These are phyloP conservation scores for Sporothrix curviconia DNA, from an alignment of 2,329 filamentous ascomycete species.

Conservation along the genomic window DNA sequence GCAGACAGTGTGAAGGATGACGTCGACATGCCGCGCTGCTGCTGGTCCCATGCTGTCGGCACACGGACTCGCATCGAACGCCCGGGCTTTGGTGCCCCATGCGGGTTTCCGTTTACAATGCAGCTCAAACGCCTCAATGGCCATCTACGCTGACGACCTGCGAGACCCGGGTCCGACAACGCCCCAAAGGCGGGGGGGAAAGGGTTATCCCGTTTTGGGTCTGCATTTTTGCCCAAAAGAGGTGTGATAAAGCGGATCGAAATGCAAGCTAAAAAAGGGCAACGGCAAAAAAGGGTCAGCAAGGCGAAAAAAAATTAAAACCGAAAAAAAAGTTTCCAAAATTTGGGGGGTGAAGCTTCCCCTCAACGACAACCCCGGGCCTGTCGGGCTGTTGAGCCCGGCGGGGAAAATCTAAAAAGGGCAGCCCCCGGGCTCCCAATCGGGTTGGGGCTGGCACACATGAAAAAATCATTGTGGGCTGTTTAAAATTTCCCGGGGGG, in stretches of 20 bases:
- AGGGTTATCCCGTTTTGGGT: too few species aligned
- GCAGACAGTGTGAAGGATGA: neutral
- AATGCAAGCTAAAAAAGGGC: constrained; percentile 45
- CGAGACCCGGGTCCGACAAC: constrained; percentile 65
- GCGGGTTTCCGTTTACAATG: constrained; percentile 68
- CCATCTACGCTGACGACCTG: constrained; percentile 68
- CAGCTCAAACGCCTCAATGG: constrained; percentile 68
- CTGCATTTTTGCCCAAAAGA: constrained; percentile 59
- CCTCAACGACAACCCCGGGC: constrained; percentile 67
- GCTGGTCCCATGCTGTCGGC: constrained; percentile 38
- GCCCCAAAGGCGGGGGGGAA: too few species aligned
- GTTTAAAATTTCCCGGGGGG: constrained; percentile 51
- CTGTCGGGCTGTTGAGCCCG: constrained; percentile 62
- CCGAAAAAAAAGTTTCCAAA: constrained; percentile 10
- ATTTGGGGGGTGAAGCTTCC: constrained; percentile 18
- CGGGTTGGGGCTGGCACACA: constrained; percentile 60
- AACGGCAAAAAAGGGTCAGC: too few species aligned
- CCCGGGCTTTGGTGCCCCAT: constrained; percentile 63
- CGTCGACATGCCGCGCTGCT: constrained; percentile 22
- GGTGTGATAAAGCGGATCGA: too few species aligned
- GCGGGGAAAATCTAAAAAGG: constrained; percentile 63
- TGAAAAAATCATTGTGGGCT: constrained; percentile 64
- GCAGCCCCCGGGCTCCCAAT: constrained; percentile 56
- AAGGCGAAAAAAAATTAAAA: neutral
- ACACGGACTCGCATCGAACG: constrained; percentile 59